A percentile compares a stretch with the other conserved stretches of the same genome.
phyloP scores from a whole-genome alignment of 2,329 filamentous ascomycete species.

The Periglandula ipomoeae region DNA sequence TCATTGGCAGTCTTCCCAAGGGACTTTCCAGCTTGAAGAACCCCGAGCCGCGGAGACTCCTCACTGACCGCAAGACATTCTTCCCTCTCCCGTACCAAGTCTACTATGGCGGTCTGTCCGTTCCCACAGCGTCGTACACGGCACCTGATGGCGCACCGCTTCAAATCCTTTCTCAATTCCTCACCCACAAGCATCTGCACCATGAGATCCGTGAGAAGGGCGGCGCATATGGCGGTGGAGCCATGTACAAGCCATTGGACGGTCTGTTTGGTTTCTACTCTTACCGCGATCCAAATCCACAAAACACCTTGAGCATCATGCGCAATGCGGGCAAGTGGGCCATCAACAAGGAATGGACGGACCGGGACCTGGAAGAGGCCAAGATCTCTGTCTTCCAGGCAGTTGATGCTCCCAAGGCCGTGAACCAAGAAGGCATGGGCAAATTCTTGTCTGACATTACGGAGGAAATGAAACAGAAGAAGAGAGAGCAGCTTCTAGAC shows the following conservation, averaged over 20 bases:
- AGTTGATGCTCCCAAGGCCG: slow-evolving; percentile 79
- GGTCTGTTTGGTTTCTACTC: slow-evolving; percentile 92
- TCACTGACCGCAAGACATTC: slow-evolving; percentile 62
- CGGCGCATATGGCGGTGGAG: slow-evolving; percentile 89
- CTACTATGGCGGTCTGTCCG: slow-evolving; percentile 78
- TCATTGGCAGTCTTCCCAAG: slow-evolving; percentile 40
- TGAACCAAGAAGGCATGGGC: slow-evolving; percentile 80
- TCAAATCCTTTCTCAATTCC: slow-evolving; percentile 79
- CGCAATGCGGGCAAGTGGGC: slow-evolving; percentile 75
- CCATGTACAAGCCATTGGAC: slow-evolving; percentile 69
- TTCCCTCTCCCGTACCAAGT: slow-evolving; percentile 96
- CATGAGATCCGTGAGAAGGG: slow-evolving; percentile 98
- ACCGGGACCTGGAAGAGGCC: slow-evolving; percentile 84
- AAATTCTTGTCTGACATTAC: slow-evolving; percentile 79
- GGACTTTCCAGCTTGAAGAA: slow-evolving; percentile 30
- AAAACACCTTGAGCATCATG: slow-evolving; percentile 82
- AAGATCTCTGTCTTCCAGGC: slow-evolving; percentile 92
- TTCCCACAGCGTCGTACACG: slow-evolving; percentile 78
- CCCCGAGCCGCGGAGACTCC: slow-evolving; percentile 23
- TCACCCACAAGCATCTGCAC: slow-evolving; percentile 94
- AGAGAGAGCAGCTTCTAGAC: slow-evolving; percentile 77
- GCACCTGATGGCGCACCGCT: slow-evolving; percentile 67
- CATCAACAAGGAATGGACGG: slow-evolving; percentile 68
- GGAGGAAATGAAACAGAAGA: slow-evolving; percentile 78
- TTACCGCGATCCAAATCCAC: slow-evolving; percentile 91